Conservation (phyloP, 257 asterid genomes). For the Nicotiana tomentosiformis region DNA sequence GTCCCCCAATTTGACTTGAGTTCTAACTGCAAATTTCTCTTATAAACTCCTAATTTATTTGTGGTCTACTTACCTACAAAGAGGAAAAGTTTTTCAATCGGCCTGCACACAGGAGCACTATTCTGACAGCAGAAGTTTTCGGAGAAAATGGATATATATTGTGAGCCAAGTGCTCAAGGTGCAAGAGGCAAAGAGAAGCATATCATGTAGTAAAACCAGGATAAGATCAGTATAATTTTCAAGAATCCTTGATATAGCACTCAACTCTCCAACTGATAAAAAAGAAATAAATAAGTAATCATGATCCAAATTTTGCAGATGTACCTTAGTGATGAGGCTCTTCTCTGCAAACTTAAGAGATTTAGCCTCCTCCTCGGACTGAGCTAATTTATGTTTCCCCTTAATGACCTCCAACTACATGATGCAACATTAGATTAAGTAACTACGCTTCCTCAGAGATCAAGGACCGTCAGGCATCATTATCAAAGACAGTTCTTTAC, state of each 20-base stretch:
- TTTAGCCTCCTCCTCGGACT: conserved; percentile 80
- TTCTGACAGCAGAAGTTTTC: neutral
- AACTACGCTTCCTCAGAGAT: neutral
- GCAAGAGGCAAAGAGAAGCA: neutral
- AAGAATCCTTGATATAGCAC: neutral
- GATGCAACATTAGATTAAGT: neutral
- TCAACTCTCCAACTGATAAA: neutral
- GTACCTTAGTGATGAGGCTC: conserved; percentile 75
- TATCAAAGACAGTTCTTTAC: neutral
- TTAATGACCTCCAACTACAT: conserved; percentile 67
- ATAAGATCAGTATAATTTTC: neutral
- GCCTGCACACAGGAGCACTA: neutral
- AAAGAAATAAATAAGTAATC: neutral
- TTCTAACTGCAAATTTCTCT: too few species aligned
- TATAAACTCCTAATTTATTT: too few species aligned
- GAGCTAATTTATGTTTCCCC: conserved; percentile 52
- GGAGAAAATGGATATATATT: neutral
- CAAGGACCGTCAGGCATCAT: neutral
- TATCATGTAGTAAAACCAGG: neutral
- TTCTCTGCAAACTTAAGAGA: conserved; percentile 73
- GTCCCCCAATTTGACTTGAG: too few species aligned
- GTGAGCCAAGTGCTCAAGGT: neutral
- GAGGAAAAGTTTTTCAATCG: neutral
- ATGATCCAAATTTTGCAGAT: neutral
- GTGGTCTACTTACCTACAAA: neutral